Percentiles rank a stretch among this genome's conserved stretches.
These are phyloP conservation scores for Spironucleus salmonicida DNA, from an alignment of 208 protist species.

Conservation along the genomic window DNA sequence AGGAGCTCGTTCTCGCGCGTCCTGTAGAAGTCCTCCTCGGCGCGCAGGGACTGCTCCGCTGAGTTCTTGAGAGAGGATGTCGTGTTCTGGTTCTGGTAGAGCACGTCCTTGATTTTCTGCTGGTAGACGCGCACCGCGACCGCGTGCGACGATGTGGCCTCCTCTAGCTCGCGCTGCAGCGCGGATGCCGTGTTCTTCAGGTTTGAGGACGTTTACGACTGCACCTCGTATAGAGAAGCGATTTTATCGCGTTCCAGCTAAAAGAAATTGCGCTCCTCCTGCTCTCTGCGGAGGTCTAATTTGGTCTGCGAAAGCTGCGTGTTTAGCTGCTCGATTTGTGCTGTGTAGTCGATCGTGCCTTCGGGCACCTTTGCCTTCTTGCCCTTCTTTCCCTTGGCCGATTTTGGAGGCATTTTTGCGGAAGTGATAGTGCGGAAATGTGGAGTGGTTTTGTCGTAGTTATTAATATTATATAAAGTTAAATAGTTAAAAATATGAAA, in stretches of 20 bases:
- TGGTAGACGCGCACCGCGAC: constrained; percentile 85
- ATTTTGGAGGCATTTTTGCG: too few relatives aligned
- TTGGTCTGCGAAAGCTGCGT: constrained; percentile 42
- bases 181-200: constrained; percentile 57
- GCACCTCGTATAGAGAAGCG: constrained; percentile 68
- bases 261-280: constrained; percentile 77
- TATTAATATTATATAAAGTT: too few relatives aligned
- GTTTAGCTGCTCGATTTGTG: constrained; percentile 21
- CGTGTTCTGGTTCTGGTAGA: constrained; percentile 74
- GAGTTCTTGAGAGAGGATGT: constrained; percentile 64
- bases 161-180: constrained; percentile 69
- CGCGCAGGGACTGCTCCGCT: constrained; percentile 61
- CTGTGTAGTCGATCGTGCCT: background rate
- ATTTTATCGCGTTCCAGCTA: constrained; percentile 81
- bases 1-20: constrained; percentile 61
- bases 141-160: constrained; percentile 72
- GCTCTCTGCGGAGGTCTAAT: constrained; percentile 60
- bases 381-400: constrained; percentile 24
- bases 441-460: too few relatives aligned
- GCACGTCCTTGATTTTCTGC: constrained; percentile 77
- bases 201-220: constrained; percentile 68
- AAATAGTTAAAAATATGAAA: too few relatives aligned
- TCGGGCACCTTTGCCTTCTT: constrained; percentile 21
- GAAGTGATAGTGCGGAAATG: too few relatives aligned
- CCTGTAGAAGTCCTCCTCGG: constrained; percentile 65